phyloP scores from a whole-genome alignment of 129 eudicot species.

The Calendula officinalis region DNA sequence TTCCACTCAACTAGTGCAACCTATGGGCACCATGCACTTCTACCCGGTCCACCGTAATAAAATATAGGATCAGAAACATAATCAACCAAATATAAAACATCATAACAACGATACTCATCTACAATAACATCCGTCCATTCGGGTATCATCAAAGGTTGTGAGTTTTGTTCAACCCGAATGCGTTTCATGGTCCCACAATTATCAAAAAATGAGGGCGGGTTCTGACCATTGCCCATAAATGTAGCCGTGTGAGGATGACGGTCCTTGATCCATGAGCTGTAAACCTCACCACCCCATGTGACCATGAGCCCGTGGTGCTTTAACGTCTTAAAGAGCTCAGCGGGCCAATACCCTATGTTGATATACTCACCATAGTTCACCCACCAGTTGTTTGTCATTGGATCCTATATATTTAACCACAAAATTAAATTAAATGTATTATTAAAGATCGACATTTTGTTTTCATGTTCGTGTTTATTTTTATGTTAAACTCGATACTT shows the following conservation, averaged over 20 bases:
- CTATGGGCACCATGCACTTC: constrained; percentile 44
- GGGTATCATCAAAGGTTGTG: constrained; percentile 43
- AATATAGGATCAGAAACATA: constrained; percentile 66
- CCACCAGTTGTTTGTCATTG: constrained; percentile 61
- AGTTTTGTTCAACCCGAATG: constrained; percentile 48
- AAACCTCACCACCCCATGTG: constrained; percentile 79
- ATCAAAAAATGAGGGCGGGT: constrained; percentile 26
- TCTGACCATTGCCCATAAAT: constrained; percentile 48
- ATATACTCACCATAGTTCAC: constrained; percentile 44
- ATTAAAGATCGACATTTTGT: not conserved
- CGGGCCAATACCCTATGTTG: constrained; percentile 78
- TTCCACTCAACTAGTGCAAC: not conserved
- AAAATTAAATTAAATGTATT: not conserved
- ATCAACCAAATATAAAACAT: constrained; percentile 34
- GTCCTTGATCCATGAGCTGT: constrained; percentile 47
- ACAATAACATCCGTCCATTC: constrained; percentile 38
- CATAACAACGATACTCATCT: constrained; percentile 64
- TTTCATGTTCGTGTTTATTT: not conserved
- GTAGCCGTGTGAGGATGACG: constrained; percentile 59
- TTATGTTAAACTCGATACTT: not conserved
- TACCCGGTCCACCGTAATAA: constrained; percentile 83
- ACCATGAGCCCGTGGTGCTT: constrained; percentile 42
- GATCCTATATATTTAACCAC: constrained; percentile 42
- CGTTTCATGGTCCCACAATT: constrained; percentile 43
- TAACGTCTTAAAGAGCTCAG: constrained; percentile 42